Conservation (phyloP, 352 stramenopile species). For the Phytopythium oedochilum region DNA sequence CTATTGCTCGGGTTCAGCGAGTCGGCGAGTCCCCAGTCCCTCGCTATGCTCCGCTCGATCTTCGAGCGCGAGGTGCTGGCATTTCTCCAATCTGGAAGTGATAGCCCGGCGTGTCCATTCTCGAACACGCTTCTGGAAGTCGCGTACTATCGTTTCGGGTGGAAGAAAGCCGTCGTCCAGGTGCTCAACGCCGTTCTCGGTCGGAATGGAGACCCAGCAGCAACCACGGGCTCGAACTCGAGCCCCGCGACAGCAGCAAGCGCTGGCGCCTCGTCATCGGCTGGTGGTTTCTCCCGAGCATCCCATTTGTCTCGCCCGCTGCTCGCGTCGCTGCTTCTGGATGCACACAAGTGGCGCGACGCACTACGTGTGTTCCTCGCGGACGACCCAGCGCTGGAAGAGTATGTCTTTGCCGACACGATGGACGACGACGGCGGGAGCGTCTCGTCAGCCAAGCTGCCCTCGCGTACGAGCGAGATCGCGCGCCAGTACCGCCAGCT, state of each 20-base stretch:
- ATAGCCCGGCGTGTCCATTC: slow-evolving; percentile 39
- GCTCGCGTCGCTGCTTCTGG: slow-evolving; percentile 45
- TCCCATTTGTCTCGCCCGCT: slow-evolving; percentile 32
- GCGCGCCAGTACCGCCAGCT: slow-evolving; percentile 39
- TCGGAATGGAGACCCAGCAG: slow-evolving; percentile 11
- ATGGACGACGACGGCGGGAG: slow-evolving; percentile 26
- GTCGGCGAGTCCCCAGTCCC: slow-evolving; percentile 1
- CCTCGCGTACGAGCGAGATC: slow-evolving; percentile 37
- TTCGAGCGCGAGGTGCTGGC: slow-evolving; percentile 58
- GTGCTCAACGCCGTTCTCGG: slow-evolving; percentile 33
- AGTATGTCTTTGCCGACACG: slow-evolving; percentile 42
- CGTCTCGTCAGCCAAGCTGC: slow-evolving; percentile 43
- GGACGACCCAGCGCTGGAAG: slow-evolving; percentile 51
- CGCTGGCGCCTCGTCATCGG: slow-evolving; percentile 1
- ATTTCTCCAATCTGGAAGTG: slow-evolving; percentile 36
- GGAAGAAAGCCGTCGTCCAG: slow-evolving; percentile 48
- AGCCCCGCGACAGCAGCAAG: slow-evolving; percentile 3
- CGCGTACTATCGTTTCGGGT: slow-evolving; percentile 52
- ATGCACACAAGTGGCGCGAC: slow-evolving; percentile 50
- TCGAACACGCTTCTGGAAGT: slow-evolving; percentile 33
- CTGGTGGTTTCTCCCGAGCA: slow-evolving; percentile 37
- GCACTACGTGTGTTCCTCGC: slow-evolving; percentile 43
- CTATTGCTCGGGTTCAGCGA: slow-evolving; percentile 37
- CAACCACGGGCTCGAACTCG: neutral
- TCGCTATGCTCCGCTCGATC: slow-evolving; percentile 40